Evolutionary conservation across 2,329 filamentous ascomycete genomes (phyloP), one percentile per base, ranked within the genome.

Genomic region (Penicillium sp.): DNA sequence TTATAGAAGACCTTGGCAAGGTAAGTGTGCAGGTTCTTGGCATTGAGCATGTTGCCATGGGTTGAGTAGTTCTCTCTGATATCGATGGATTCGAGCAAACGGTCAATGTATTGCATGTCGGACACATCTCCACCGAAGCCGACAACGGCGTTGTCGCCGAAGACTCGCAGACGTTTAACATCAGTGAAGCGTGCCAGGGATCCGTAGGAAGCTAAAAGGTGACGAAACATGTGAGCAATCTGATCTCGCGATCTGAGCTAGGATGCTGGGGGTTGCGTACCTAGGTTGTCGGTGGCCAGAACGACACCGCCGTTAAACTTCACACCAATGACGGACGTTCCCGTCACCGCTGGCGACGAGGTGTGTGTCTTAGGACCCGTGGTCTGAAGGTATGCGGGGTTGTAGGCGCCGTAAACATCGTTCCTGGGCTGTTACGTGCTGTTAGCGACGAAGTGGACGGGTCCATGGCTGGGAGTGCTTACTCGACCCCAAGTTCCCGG

Each of bases 101-200:
- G 82, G 84, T 96, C 90, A 66, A 99, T 87, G 82, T 96, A 96
- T 82, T 99, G 95, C 95, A 99, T 98, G 82, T 99, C 95, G 64
- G 91, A 96, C 68, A 99, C 89, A 81, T 99, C 95, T 76, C 95
- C 95, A 75, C 92, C 91, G 79, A 98, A 96, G 70, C 95, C 95
- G 71, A 99, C 84, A 59, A 98, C 85, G 29, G 91, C 88, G 64
- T 88, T 86, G 65, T 87, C 83, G 78, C 92, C 91, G 78, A 98
- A 98, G 68, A 87, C 84, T 69, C 91, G 91, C 66, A 99, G 88
- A 73, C 95, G 93, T 81, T 97, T 96, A 74, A 98, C 91, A 76
- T 97, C 90, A 70, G 90, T 93, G 84, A 98, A 99, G 73, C 95
- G 91, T 59, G 95, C 93, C 65, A 93, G 90, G 56, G 95, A 97